Base-by-base conservation (phyloP, 805 yeast species). In the Candida corydali region DNA sequence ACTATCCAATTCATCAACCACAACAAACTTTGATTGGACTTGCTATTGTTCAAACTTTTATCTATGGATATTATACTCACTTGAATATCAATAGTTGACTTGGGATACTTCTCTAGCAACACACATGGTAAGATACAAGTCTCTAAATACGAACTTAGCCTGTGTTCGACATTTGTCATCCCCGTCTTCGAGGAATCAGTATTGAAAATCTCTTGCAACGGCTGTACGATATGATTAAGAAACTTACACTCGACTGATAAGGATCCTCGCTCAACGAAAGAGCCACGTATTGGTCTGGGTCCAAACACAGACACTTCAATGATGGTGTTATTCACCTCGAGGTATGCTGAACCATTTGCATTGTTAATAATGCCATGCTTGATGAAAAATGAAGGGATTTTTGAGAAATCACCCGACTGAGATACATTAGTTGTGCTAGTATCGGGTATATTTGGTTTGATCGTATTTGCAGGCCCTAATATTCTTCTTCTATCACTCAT, bases 41-140 rank as follows among this genome's bases (percentile, higher is more conserved):
- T 37, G 16, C 38, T 26, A 12, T 40, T 34, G 7, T 54, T 52
- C 33, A 52, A 49, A 11, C 57, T 37, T 18, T 51, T 45, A 26
- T 66, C 67, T 3, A 65, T 52, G n/a, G 81, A 68, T 19, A 89
- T 70, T 6, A 91, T 64, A 26, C 82, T 76, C 5, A 93, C 65
- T 43, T 80, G 82, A 11, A 91, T 73, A 51, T 82, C 93, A 39
- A 91, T 86, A 14, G 89, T 79, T 2, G 96, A 85, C 58, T 91
- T 91, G 4, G 98, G 97, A 56, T 93, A 93, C 43, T 80, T 79
- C 10, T 75, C 75, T 23, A 86, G 63, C 14, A 81, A 47, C 2
- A 84, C 66, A 1, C 80, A 59, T 7, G 82, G 75, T 17, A 69
- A 54, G 12, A 79, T 51, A 27, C 80, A 59, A 3, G 79, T 65